Base-by-base conservation (phyloP, 2,329 filamentous ascomycete species). In the Emmonsiellopsis sp. region DNA sequence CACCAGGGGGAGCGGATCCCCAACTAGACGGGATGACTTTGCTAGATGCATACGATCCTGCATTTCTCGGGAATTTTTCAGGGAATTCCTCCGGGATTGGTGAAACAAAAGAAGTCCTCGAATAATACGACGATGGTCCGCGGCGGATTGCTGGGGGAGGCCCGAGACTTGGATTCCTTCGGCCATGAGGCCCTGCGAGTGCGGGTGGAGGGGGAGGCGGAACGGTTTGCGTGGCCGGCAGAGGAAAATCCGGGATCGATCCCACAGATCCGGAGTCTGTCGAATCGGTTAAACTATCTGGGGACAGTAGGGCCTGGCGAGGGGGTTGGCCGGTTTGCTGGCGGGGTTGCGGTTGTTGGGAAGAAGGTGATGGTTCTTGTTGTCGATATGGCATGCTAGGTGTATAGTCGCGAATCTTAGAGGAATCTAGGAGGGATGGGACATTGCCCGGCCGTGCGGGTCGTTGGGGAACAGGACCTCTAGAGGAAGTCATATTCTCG, bases 1-100 rank as follows among this genome's bases (percentile, higher is more conserved):
- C 77, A 69, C 60, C 73, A 61, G 51, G 76, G 68, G 65, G 66
- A 3, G 65, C 70, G 34, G 75, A 78, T 4, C 75, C 80, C 80
- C 85, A 89, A 59, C 75, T 82, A 17, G 82, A 80, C 1, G 86
- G 86, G 65, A 89, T 87, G 0, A 81, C 85, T 37, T 82, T 80
- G 60, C 85, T 89, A 2, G 87, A 89, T 21, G 71, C 86, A 62
- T 81, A 85, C 0, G 86, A 88, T 32, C 76, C 75, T 63, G 82
- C 79, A 0, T 64, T 62, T 32, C 82, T 82, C 52, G 77, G 72
- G 27, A 77, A 62, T 27, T 68, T 61, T 49, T 71, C 74, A 0
- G 80, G 76, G 57, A 77, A 80, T 63, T 90, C 86, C 66, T 90
- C 87, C 0, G 83, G 84, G 51, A 91, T 90, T 0, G 87, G 86